Percentiles rank a stretch among this genome's conserved stretches.
phyloP scores from a whole-genome alignment of 148 eudicot genomes.

The Limonium bicolor region DNA sequence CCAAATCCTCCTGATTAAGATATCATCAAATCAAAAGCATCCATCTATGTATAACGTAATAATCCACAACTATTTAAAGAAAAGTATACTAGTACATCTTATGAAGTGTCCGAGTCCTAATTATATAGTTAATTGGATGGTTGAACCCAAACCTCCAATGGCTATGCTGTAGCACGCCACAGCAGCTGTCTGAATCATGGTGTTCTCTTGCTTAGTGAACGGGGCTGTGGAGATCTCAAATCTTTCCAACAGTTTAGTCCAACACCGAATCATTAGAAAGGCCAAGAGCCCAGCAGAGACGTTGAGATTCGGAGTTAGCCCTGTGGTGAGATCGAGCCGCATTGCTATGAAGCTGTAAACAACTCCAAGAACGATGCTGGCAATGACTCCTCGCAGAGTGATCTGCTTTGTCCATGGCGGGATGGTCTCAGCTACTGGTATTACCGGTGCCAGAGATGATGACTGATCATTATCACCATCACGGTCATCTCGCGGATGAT shows the following conservation, averaged over 20 bases:
- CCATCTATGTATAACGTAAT: too few relatives aligned
- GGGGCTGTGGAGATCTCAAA: conserved; percentile 37
- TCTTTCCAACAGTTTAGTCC: conserved; percentile 36
- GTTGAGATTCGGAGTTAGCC: conserved; percentile 61
- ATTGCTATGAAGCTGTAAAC: conserved; percentile 59
- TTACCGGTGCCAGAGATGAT: conserved; percentile 1
- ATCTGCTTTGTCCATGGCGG: conserved; percentile 72
- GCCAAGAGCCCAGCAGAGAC: conserved; percentile 80
- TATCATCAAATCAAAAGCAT: too few relatives aligned
- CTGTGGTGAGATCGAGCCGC: conserved; percentile 66
- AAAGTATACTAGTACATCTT: too few relatives aligned
- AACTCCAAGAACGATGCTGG: conserved; percentile 40
- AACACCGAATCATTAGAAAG: conserved; percentile 39
- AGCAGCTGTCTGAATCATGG: conserved; percentile 76
- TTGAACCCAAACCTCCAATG: conserved; percentile 53
- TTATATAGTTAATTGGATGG: too few relatives aligned
- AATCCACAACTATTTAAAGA: too few relatives aligned
- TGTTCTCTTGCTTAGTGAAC: conserved; percentile 74
- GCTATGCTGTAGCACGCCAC: conserved; percentile 85
- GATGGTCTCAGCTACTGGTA: too few relatives aligned
- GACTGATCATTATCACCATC: too few relatives aligned
- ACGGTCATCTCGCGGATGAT: too few relatives aligned
- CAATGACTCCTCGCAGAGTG: conserved; percentile 43
- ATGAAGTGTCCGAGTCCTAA: too few relatives aligned
- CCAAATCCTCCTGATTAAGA: conserved; percentile 90